Evolutionary conservation across 305 asterid genomes (phyloP).

Genomic region (Fraxinus dipetala): DNA sequence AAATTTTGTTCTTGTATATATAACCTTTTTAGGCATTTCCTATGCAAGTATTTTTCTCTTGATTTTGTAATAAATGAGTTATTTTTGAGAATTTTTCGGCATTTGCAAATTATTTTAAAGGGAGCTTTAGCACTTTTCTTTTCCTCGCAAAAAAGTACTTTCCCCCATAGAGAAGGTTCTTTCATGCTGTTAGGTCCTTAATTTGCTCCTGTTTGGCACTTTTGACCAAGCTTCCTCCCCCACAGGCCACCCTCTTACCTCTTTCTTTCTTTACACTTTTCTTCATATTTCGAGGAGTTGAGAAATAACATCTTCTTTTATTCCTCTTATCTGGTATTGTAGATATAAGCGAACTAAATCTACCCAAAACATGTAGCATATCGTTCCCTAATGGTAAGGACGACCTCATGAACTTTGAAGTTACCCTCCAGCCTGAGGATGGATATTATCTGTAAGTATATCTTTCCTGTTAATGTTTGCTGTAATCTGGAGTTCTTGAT

Average conservation of each 20-base stretch:
- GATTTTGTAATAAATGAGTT: background rate
- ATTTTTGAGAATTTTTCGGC: background rate
- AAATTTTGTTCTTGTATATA: background rate
- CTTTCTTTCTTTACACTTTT: background rate
- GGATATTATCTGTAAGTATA: slow-evolving; percentile 74
- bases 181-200: background rate
- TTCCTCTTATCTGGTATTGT: slow-evolving; percentile 17
- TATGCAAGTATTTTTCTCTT: background rate
- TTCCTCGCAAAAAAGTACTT: background rate
- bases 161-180: background rate
- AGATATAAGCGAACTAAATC: slow-evolving; percentile 88
- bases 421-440: slow-evolving; percentile 62
- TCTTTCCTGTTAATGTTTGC: background rate
- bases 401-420: slow-evolving; percentile 40
- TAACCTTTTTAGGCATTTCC: background rate
- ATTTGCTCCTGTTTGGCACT: background rate
- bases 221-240: slow-evolving; percentile 2
- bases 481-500: background rate
- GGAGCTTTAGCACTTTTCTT: background rate
- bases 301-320: slow-evolving; percentile 6
- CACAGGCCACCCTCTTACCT: background rate
- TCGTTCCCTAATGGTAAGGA: slow-evolving; percentile 90
- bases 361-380: slow-evolving; percentile 77
- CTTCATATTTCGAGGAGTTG: background rate
- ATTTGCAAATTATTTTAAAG: background rate